phyloP scores from a whole-genome alignment of 148 eudicot genomes.

The Gaultheria prostrata region DNA sequence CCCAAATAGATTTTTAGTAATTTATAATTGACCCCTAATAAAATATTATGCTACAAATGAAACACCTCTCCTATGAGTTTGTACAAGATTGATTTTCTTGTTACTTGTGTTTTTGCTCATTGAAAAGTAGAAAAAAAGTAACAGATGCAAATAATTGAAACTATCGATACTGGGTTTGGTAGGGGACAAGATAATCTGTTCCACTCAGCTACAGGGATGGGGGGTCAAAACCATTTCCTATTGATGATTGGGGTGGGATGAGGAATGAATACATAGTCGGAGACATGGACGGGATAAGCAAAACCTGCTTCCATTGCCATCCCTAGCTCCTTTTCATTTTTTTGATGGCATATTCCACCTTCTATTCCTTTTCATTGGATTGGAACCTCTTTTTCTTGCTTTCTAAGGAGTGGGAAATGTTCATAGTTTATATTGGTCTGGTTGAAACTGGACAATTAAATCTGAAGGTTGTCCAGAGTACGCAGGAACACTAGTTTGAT shows the following conservation, averaged over 20 bases:
- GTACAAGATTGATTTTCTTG: neutral
- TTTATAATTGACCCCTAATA: neutral
- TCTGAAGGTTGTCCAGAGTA: neutral
- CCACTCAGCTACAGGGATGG: neutral
- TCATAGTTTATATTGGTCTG: neutral
- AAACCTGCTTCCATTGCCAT: too few relatives aligned
- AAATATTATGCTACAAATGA: neutral
- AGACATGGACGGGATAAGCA: too few relatives aligned
- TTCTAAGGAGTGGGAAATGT: neutral
- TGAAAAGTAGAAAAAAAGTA: neutral
- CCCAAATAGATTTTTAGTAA: neutral
- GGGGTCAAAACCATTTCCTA: too few relatives aligned
- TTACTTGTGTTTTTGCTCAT: neutral
- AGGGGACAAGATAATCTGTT: neutral
- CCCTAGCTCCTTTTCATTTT: too few relatives aligned
- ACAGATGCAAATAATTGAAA: neutral
- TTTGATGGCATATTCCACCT: too few relatives aligned
- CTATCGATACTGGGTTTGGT: neutral
- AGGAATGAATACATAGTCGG: too few relatives aligned
- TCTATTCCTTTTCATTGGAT: too few relatives aligned
- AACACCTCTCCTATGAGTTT: neutral
- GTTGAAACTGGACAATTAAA: neutral
- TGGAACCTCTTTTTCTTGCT: neutral
- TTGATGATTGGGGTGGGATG: too few relatives aligned
- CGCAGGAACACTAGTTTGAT: neutral